phyloP scores from a whole-genome alignment of 257 asterid genomes.

The Solanum commersonii region DNA sequence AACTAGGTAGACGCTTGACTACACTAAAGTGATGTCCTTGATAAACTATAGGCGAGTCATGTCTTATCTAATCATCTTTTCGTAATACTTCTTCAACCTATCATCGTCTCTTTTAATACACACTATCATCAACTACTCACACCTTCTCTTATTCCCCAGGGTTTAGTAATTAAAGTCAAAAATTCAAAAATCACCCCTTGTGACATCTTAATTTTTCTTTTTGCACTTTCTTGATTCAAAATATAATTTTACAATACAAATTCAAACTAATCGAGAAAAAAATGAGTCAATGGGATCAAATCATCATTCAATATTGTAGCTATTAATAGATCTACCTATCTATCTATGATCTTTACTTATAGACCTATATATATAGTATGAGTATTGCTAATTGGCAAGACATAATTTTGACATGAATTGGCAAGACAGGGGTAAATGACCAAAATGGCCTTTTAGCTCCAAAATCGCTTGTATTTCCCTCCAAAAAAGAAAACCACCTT shows the following conservation, averaged over 20 bases:
- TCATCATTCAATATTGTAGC: not conserved
- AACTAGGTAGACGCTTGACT: not conserved
- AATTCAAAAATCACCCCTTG: not conserved
- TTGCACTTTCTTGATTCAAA: too few relatives aligned
- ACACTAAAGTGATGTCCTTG: not conserved
- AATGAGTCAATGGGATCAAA: not conserved
- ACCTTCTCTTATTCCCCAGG: not conserved
- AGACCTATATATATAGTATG: not conserved
- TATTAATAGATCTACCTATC: not conserved
- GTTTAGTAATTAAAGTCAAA: not conserved
- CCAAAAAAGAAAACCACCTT: too few relatives aligned
- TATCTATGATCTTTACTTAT: not conserved
- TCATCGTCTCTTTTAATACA: rapidly evolving
- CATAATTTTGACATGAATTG: too few relatives aligned
- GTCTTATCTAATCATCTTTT: too few relatives aligned
- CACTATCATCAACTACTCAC: not conserved
- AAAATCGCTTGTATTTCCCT: too few relatives aligned
- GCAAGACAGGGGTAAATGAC: too few relatives aligned
- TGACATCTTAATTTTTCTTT: not conserved
- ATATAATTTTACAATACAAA: too few relatives aligned
- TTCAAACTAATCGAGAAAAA: too few relatives aligned
- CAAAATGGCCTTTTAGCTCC: too few relatives aligned
- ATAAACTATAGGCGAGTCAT: too few relatives aligned
- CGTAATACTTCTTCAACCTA: too few relatives aligned
- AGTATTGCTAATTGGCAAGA: too few relatives aligned